phyloP scores from a whole-genome alignment of 164 flowering plant genomes.

The Vitis rupestris region DNA sequence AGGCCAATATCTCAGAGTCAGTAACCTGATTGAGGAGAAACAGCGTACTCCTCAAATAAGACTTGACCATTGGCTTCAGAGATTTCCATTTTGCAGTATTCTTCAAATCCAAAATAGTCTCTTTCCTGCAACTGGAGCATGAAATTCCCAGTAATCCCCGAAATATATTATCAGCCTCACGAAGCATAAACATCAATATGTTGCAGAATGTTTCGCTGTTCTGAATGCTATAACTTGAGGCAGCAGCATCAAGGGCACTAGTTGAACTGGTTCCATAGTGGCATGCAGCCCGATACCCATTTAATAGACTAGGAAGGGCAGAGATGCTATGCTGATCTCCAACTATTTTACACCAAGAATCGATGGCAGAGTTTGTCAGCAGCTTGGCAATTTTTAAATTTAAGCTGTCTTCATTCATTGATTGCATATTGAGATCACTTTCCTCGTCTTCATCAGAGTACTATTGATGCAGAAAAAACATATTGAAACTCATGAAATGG shows the following conservation, averaged over 20 bases:
- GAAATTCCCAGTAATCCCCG: conserved; percentile 54
- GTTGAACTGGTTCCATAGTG: conserved; percentile 55
- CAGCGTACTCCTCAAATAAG: conserved; percentile 75
- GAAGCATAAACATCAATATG: conserved; percentile 60
- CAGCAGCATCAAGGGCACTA: conserved; percentile 25
- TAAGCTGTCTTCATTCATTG: conserved; percentile 18
- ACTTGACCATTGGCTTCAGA: conserved; percentile 69
- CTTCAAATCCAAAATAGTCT: conserved; percentile 48
- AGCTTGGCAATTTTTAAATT: conserved; percentile 22
- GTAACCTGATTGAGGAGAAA: conserved; percentile 68
- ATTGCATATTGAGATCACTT: conserved; percentile 28
- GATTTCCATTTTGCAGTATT: conserved; percentile 62
- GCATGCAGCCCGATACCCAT: conserved; percentile 79
- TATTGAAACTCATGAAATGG: not conserved
- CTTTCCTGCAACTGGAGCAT: conserved; percentile 45
- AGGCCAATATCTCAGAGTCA: conserved; percentile 61
- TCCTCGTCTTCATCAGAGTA: conserved; percentile 60
- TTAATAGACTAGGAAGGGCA: conserved; percentile 59
- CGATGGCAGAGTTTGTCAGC: conserved; percentile 41
- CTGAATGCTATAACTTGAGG: conserved; percentile 25
- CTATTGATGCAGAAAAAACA: conserved; percentile 25
- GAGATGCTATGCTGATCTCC: conserved; percentile 44
- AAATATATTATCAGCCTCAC: conserved; percentile 62
- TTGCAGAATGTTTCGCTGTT: conserved; percentile 46
- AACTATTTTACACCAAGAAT: conserved; percentile 48